phyloP scores from a whole-genome alignment of 352 stramenopile species.

The Phytopythium chamaehyphon region DNA sequence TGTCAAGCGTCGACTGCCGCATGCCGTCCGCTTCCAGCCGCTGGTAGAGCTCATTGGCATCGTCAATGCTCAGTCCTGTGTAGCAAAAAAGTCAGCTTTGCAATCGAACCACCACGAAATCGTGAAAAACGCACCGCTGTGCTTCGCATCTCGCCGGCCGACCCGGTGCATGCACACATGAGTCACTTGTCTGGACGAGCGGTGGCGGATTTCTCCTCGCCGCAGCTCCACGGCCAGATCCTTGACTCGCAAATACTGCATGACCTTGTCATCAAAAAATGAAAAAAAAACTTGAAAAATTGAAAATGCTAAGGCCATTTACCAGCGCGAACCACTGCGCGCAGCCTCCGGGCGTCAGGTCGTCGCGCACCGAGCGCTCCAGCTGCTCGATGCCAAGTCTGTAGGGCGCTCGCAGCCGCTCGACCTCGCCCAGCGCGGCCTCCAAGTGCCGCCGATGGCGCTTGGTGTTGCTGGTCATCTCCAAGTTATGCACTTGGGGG shows the following conservation, averaged over 20 bases:
- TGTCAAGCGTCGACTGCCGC: slow-evolving; percentile 35
- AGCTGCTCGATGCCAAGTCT: slow-evolving; percentile 39
- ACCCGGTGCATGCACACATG: slow-evolving; percentile 61
- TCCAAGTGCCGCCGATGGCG: slow-evolving; percentile 41
- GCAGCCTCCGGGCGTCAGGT: slow-evolving; percentile 37
- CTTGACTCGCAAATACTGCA: slow-evolving; percentile 59
- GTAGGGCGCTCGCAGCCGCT: slow-evolving; percentile 32
- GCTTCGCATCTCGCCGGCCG: slow-evolving; percentile 50
- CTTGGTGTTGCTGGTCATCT: too few relatives aligned
- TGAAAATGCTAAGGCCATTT: neutral
- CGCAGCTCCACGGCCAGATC: slow-evolving; percentile 67
- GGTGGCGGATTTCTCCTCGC: slow-evolving; percentile 68
- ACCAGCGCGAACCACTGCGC: slow-evolving; percentile 66
- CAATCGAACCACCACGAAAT: neutral
- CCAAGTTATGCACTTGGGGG: too few relatives aligned
- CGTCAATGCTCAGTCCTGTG: slow-evolving; percentile 68
- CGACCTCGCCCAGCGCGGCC: slow-evolving; percentile 46
- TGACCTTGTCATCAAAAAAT: neutral
- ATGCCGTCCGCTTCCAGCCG: slow-evolving; percentile 35
- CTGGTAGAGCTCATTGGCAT: slow-evolving; percentile 58
- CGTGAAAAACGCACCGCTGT: slow-evolving; percentile 42
- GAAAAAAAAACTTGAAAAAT: neutral
- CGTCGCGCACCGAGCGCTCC: slow-evolving; percentile 19
- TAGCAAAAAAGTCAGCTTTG: neutral
- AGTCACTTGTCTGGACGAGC: slow-evolving; percentile 19